Percentiles rank a stretch among this genome's conserved stretches.
Evolutionary conservation across 305 asterid genomes (phyloP).

Genomic region (Solanum hybrid): DNA sequence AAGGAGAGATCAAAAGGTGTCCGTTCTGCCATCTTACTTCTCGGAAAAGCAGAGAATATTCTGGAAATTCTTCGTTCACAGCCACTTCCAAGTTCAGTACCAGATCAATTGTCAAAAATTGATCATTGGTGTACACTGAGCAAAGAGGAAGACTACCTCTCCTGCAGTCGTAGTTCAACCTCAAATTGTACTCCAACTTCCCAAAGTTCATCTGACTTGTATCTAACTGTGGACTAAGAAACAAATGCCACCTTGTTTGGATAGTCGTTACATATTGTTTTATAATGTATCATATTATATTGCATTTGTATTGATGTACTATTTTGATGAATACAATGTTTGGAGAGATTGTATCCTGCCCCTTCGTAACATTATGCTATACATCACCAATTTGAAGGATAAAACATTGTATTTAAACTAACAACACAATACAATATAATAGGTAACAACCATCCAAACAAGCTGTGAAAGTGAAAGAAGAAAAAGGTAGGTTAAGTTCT

Average conservation of each 20-base stretch:
- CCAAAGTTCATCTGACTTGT: conserved; percentile 26
- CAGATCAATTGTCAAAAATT: conserved; percentile 34
- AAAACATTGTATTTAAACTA: neutral
- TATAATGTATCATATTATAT: neutral
- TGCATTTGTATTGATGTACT: neutral
- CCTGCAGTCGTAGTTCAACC: conserved; percentile 7
- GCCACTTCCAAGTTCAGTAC: conserved; percentile 33
- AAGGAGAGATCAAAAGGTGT: conserved; percentile 47
- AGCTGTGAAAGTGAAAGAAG: neutral
- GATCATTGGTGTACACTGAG: conserved; percentile 50
- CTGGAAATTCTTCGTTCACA: conserved; percentile 45
- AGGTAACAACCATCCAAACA: neutral
- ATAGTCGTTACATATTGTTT: neutral
- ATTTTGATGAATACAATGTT: neutral
- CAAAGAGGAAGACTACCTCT: conserved; percentile 21
- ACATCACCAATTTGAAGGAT: neutral
- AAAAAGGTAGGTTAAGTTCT: neutral
- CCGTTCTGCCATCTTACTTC: conserved; percentile 43
- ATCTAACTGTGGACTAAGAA: conserved; percentile 34
- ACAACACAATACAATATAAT: neutral
- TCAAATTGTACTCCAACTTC: conserved; percentile 14
- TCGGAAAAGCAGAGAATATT: conserved; percentile 53
- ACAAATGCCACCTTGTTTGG: neutral
- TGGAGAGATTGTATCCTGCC: neutral
- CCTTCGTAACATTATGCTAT: neutral